These are phyloP conservation scores for Fusarium cyanostomum DNA, from an alignment of 2,329 filamentous ascomycete genomes.

Conservation along the genomic window DNA sequence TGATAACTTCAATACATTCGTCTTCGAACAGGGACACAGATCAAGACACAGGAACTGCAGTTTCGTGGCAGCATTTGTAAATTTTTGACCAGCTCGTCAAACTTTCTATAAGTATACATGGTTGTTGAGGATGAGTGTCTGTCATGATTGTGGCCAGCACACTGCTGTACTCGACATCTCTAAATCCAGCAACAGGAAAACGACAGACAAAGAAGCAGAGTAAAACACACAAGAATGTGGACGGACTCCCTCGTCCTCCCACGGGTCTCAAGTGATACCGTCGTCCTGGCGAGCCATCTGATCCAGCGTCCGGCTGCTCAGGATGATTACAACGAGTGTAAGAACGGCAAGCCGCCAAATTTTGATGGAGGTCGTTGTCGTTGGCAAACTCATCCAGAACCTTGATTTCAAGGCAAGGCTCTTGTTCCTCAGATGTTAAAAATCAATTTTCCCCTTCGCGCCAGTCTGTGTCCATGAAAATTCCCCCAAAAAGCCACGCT, in stretches of 20 bases:
- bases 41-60: not conserved
- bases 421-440: slow-evolving; percentile 25
- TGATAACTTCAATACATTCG: not conserved
- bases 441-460: slow-evolving; percentile 35
- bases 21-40: not conserved
- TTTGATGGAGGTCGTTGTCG: slow-evolving; percentile 40
- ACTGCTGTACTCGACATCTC: slow-evolving; percentile 41
- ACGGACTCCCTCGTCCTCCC: slow-evolving; percentile 25
- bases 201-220: slow-evolving; percentile 48
- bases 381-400: slow-evolving; percentile 36
- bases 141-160: slow-evolving; percentile 48
- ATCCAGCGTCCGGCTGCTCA: slow-evolving; percentile 51
- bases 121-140: slow-evolving; percentile 40
- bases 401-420: slow-evolving; percentile 29
- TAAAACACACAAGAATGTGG: slow-evolving; percentile 53
- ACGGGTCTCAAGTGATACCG: slow-evolving; percentile 42
- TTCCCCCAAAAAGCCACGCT: slow-evolving; percentile 35
- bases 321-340: slow-evolving; percentile 64
- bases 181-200: slow-evolving; percentile 41
- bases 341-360: slow-evolving; percentile 52
- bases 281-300: slow-evolving; percentile 46
- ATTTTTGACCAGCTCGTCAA: slow-evolving; percentile 39
- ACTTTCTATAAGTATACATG: slow-evolving; percentile 39
- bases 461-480: slow-evolving; percentile 32
- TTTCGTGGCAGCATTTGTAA: slow-evolving; percentile 40